Evolutionary conservation across 164 flowering plant genomes (phyloP).

Genomic region (Brasenia schreberi): DNA sequence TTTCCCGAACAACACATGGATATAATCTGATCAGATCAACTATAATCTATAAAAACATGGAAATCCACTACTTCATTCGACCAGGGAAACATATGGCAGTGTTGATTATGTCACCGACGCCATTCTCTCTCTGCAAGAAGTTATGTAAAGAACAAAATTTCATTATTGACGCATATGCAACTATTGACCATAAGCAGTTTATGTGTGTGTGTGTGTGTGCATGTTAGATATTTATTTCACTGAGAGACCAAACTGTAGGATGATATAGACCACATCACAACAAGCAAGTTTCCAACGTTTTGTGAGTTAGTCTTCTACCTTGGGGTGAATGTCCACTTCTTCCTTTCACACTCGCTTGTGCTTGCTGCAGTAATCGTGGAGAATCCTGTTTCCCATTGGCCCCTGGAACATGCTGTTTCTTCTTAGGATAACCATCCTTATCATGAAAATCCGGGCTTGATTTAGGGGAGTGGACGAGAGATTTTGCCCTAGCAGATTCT

Average conservation of each 20-base stretch:
- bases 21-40: no score
- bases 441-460: slow-evolving; percentile 84
- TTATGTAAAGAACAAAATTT: neutral
- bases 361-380: slow-evolving; percentile 67
- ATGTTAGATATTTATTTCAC: neutral
- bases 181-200: neutral
- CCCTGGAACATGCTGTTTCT: slow-evolving; percentile 71
- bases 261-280: no score
- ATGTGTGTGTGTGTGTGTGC: neutral
- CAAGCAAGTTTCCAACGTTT: no score
- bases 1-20: no score
- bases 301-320: neutral
- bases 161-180: neutral
- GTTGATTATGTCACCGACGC: neutral
- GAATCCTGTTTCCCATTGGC: slow-evolving; percentile 53
- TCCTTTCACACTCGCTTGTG: slow-evolving; percentile 51
- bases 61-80: neutral
- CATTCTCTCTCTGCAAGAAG: neutral
- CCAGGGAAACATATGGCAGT: neutral
- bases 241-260: no score
- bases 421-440: slow-evolving; percentile 39
- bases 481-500: slow-evolving; percentile 88
- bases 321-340: slow-evolving; percentile 8
- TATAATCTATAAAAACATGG: no score
- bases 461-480: slow-evolving; percentile 52